Evolutionary conservation across 1,139 yeast genomes (phyloP), one percentile per base, ranked within the genome.

Genomic region (Wickerhamomyces sp.): DNA sequence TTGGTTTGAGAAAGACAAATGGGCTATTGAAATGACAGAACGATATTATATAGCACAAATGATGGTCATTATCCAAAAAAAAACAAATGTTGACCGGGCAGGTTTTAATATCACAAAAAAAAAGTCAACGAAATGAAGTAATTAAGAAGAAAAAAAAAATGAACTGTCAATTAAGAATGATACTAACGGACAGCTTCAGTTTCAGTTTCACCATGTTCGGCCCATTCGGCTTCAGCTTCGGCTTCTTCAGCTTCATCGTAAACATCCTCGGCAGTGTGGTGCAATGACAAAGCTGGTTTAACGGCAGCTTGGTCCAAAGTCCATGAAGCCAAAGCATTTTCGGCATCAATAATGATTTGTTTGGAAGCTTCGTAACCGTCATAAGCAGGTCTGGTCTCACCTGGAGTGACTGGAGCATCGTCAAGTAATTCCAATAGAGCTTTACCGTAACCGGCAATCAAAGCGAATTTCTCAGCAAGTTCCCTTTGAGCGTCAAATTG

Each of bases 401-500:
- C 95, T 39, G 95, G 95, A 47, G 93, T 82, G 37, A 84, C 91
- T 45, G 93, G 86, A 44, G 85, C 67, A 58, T 83, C 93, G 58
- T 84, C 94, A 58, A 85, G 71, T 55, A 84, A 71, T 65, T 83
- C 91, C 60, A 84, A 70, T 45, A 84, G 64, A 25, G 91, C 93
- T 66, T 84, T 83, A 68, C 93, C 94, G 67, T 84, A 83, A 53
- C 93, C 91, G 45, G 93, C 91, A 64, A 84, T 82, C 52, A 84
- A 70, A 42, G 93, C 91, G 57, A 79, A 75, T 64, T 84, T 84
- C 66, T 84, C 94, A 50, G 91, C 78, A 55, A 77, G 77, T 63
- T 84, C 93, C 64, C 91, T 78, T 45, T 78, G 69, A 27, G 94
- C 78, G 60, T 83, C 93, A 54, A 85, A 84, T 62, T 83, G 89